Base-by-base conservation (phyloP, 495 filamentous ascomycete genomes). In the Evernia prunastri region DNA sequence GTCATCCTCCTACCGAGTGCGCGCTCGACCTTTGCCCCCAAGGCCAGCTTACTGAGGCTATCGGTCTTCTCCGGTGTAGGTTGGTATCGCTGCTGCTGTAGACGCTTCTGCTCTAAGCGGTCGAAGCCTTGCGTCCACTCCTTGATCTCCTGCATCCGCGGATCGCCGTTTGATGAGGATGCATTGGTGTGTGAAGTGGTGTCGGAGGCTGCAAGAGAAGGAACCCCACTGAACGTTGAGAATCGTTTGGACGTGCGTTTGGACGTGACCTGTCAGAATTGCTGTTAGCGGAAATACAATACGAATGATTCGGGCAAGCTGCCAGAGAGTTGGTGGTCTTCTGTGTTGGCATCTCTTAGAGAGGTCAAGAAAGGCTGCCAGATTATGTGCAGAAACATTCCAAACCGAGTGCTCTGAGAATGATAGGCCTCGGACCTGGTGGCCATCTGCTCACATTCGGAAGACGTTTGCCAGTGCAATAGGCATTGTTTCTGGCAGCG, bases 11-110 rank as follows among this genome's bases (percentile, higher is more conserved):
- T 80, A 61, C 86, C 89, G 43, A 98, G 84, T 17, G 94, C 94
- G 45, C 94, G 87, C 73, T 98, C 94, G 47, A 97, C 82, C 77
- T 97, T 97, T 45, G 94, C 93, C 53, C 92, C 89, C 49, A 97
- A 81, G 36, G 93, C 93, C 63, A 97, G 79, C 77, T 96, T 96
- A 76, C 86, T 89, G 71, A 96, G 75, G 73, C 89, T 89, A 66
- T 89, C 90, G 58, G 80, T 86, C 81, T 97, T 96, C 76, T 96
- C 86, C 43, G 84, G 80, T 64, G 80, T 89, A 29, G 91, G 86
- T 56, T 87, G 82, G 72, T 96, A 96, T 64, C 94, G 88, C 78
- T 98, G 94, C 64, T 86, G 81, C 65, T 82, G 77, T 37, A 97
- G 84, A 35, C 87, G 89, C 73, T 90, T 91, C 81, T 96, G 93